Evolutionary conservation across 768 basidiomycete species (phyloP), one percentile per base, ranked within the genome.

Genomic region (Leccinum subtestaceum): DNA sequence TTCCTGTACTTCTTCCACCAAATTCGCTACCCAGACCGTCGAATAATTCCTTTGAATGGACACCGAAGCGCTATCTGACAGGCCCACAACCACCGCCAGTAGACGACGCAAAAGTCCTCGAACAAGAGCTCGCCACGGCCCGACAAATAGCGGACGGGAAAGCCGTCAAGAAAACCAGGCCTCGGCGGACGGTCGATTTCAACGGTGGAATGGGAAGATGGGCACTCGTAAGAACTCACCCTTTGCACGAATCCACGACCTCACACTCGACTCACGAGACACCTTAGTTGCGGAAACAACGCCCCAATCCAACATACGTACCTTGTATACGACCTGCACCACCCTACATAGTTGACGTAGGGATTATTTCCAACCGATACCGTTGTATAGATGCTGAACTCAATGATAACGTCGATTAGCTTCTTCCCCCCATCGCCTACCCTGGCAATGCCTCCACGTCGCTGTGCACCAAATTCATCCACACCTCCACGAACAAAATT

Each of bases 401-500:
- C 48, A 67, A 59, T 68, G 63, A 69, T 60, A 17, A 54, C 53
- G 34, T 67, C 60, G 45, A 70, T 46, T 72, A 98, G 96, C 81
- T 98, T n/a, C 79, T 98, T 50, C 96, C 95, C 1, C 89, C 97
- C 1, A 87, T 89, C 72, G 95, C 94, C 29, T 98, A 98, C 73
- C 87, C 90, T 15, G 84, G 86, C 55, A 98, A 98, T 71, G 81
- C 89, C 4, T 93, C 95, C 5, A 96, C 93, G 0, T 98, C 96
- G 0, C 77, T 98, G 56, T 98, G 95, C 72, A 95, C 95, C 47
- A 95, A 97, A 72, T 98, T 97, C 65, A 88, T 98, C 10, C 97
- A 99, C 72, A 98, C 96, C 0, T 97, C 95, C 15, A 98, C 95
- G 45, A 99, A 99, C 80, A 99, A 99, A 75, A 93, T 98, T 62